A percentile compares a stretch with the other conserved stretches of the same genome.
phyloP scores from a whole-genome alignment of 352 stramenopile species.

The Phytophthora podocarpi region DNA sequence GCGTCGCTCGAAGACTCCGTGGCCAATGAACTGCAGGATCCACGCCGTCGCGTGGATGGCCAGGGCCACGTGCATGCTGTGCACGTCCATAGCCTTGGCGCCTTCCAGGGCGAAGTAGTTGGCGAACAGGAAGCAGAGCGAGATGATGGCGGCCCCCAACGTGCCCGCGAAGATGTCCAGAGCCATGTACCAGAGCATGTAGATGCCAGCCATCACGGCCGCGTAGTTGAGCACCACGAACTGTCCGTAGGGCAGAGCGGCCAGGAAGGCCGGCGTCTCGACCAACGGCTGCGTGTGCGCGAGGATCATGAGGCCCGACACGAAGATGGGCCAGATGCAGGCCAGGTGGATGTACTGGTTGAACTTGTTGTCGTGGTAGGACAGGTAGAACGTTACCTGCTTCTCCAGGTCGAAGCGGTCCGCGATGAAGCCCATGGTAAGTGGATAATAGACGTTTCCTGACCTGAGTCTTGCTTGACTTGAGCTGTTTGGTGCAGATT shows the following conservation, averaged over 20 bases:
- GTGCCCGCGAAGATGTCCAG: slow-evolving; percentile 67
- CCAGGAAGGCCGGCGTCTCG: slow-evolving; percentile 33
- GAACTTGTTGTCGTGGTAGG: slow-evolving; percentile 83
- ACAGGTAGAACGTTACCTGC: slow-evolving; percentile 87
- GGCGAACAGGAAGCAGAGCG: slow-evolving; percentile 53
- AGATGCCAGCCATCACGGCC: slow-evolving; percentile 60
- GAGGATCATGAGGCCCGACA: slow-evolving; percentile 77
- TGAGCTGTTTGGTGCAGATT: slow-evolving; percentile 10
- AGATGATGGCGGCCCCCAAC: slow-evolving; percentile 61
- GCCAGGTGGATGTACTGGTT: slow-evolving; percentile 88
- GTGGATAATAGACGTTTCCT: not conserved
- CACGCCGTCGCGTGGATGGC: slow-evolving; percentile 65
- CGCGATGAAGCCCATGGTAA: slow-evolving; percentile 39
- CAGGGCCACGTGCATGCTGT: slow-evolving; percentile 67
- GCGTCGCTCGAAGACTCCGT: slow-evolving; percentile 85
- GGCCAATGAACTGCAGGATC: slow-evolving; percentile 85
- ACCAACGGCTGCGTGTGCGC: slow-evolving; percentile 52
- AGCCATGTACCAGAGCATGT: slow-evolving; percentile 86
- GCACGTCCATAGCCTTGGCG: slow-evolving; percentile 36
- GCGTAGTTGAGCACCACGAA: slow-evolving; percentile 74
- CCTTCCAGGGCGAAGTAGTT: slow-evolving; percentile 63
- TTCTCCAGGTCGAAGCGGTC: slow-evolving; percentile 87
- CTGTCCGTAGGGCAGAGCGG: slow-evolving; percentile 43
- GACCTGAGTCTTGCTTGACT: not conserved
- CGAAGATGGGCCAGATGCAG: slow-evolving; percentile 90